phyloP scores from a whole-genome alignment of 2,329 filamentous ascomycete species.

The Phyllosticta citriasiana region DNA sequence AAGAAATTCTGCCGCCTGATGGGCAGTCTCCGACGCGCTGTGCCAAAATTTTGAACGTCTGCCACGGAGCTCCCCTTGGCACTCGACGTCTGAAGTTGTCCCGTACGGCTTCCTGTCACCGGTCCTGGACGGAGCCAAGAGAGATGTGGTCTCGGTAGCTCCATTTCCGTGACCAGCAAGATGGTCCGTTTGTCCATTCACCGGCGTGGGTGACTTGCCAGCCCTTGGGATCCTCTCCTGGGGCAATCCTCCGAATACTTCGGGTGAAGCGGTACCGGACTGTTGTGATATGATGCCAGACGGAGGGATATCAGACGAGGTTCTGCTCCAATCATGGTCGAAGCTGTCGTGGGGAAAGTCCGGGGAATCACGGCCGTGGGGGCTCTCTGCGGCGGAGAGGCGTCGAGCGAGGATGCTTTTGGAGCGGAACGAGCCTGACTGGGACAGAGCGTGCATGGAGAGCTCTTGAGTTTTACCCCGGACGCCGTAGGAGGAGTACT shows the following conservation, averaged over 20 bases:
- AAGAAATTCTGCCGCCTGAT: background rate
- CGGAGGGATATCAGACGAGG: background rate
- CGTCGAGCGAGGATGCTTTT: constrained; percentile 5
- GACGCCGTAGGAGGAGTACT: constrained; percentile 65
- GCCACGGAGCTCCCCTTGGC: background rate
- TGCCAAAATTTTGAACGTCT: constrained; percentile 2
- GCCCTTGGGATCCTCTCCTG: background rate
- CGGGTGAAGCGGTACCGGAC: constrained; percentile 6
- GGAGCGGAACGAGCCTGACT: constrained; percentile 12
- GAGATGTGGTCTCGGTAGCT: constrained; percentile 22
- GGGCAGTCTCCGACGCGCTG: background rate
- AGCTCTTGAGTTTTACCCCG: constrained; percentile 82
- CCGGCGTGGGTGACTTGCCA: background rate
- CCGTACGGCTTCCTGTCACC: constrained; percentile 7
- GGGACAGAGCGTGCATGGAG: constrained; percentile 62
- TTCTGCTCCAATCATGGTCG: background rate
- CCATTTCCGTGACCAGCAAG: background rate
- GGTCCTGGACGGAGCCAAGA: constrained; percentile 24
- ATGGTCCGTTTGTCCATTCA: background rate
- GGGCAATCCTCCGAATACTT: background rate
- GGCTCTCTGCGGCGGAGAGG: background rate
- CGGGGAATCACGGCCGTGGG: background rate
- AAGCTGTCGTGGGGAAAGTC: constrained; percentile 3
- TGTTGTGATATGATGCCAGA: background rate
- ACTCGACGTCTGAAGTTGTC: constrained; percentile 7